Conservation (phyloP, 768 basidiomycete species). For the Boletus reticuloceps region DNA sequence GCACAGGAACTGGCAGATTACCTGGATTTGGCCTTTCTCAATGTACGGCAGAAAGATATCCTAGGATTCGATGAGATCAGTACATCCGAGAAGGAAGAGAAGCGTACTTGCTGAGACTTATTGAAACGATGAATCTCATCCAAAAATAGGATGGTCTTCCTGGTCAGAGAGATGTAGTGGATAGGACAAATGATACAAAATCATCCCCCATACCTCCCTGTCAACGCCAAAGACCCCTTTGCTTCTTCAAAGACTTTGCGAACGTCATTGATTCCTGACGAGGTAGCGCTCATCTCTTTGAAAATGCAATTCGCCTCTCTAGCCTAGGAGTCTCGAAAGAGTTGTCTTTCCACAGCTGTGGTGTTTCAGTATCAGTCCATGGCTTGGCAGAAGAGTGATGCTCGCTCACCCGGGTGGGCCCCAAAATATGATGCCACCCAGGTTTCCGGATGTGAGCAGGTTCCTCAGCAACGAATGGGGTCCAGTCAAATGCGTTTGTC, state of each 20-base stretch:
- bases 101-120: conserved; percentile 60
- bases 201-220: conserved; percentile 48
- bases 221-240: conserved; percentile 57
- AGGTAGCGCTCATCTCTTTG: conserved; percentile 78
- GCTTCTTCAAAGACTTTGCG: conserved; percentile 76
- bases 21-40: conserved; percentile 74
- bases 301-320: conserved; percentile 56
- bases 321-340: conserved; percentile 68
- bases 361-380: not conserved
- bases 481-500: conserved; percentile 64
- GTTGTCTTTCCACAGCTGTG: conserved; percentile 72
- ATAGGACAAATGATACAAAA: not conserved
- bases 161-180: conserved; percentile 25
- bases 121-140: conserved; percentile 86
- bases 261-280: conserved; percentile 65
- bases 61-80: conserved; percentile 32
- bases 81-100: not conserved
- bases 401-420: conserved; percentile 62
- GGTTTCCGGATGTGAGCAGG: conserved; percentile 46
- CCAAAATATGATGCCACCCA: conserved; percentile 69
- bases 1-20: conserved; percentile 15
- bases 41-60: conserved; percentile 81
- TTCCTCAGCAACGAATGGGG: conserved; percentile 55
- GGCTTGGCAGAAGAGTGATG: not conserved
- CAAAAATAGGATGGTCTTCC: conserved; percentile 72